Evolutionary conservation across 306 rosid genomes (phyloP).

Genomic region (Malus fusca): DNA sequence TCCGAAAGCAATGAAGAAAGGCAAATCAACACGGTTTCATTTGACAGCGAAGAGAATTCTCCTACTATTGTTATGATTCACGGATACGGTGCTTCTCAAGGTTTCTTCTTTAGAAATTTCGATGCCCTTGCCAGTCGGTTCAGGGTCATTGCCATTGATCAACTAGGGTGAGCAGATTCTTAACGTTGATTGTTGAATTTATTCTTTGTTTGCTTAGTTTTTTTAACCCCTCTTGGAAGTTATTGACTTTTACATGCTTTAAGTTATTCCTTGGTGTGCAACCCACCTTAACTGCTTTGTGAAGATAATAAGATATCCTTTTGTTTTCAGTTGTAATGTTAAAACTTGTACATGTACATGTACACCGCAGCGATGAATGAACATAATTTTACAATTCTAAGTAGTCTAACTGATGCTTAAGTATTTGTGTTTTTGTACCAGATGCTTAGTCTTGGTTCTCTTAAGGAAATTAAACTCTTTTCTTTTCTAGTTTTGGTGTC

Average conservation of each 20-base stretch:
- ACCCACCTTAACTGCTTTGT: neutral
- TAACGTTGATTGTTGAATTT: constrained; percentile 1
- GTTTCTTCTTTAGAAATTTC: constrained; percentile 90
- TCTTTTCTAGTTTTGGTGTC: neutral
- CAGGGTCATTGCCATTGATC: constrained; percentile 87
- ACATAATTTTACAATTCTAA: neutral
- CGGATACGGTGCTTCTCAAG: constrained; percentile 85
- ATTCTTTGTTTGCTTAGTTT: neutral
- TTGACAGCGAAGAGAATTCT: constrained; percentile 55
- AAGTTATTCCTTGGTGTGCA: neutral
- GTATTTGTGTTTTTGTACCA: neutral
- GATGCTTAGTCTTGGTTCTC: neutral
- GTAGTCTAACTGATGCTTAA: neutral
- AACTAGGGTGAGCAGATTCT: constrained; percentile 66
- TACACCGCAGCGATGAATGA: neutral
- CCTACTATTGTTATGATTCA: constrained; percentile 94
- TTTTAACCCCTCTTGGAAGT: neutral
- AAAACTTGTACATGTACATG: neutral
- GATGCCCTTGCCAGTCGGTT: constrained; percentile 88
- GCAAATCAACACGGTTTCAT: constrained; percentile 80
- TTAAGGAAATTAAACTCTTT: no score
- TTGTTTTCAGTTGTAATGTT: neutral
- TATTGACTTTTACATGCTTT: neutral
- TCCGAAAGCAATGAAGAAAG: constrained; percentile 71
- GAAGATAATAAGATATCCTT: neutral